phyloP scores from a whole-genome alignment of 106 monocot genomes.

The Dendrobium catenatum region DNA sequence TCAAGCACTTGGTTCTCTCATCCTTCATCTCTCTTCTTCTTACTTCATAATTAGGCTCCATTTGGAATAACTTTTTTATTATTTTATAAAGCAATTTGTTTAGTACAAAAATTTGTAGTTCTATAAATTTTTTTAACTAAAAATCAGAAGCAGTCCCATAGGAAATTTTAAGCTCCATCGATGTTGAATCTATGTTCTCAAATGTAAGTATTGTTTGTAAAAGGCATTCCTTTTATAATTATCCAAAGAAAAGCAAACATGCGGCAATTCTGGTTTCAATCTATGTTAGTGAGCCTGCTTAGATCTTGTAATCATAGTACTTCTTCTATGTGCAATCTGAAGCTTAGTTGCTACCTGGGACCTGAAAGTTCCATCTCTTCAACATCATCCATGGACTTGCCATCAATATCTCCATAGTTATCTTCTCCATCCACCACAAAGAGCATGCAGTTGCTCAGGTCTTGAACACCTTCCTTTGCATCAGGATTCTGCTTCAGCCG shows the following conservation, averaged over 20 bases:
- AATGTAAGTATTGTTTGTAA: background rate
- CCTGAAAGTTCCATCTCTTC: conserved; percentile 81
- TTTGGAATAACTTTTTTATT: no score
- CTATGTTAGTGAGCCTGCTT: background rate
- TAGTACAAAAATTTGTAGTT: no score
- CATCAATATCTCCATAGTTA: conserved; percentile 1
- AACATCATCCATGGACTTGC: conserved; percentile 33
- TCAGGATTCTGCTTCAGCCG: background rate
- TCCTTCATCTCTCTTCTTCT: no score
- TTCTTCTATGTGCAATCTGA: background rate
- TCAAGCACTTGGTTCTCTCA: no score
- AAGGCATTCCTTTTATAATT: background rate
- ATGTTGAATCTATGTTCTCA: no score
- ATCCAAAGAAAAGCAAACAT: background rate
- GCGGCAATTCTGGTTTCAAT: background rate
- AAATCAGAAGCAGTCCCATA: no score
- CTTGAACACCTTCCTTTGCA: background rate
- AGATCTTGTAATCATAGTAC: background rate
- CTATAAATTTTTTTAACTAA: no score
- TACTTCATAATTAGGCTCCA: no score
- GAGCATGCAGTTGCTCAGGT: background rate
- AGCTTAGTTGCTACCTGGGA: conserved; percentile 24
- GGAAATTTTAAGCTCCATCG: no score
- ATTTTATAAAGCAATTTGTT: no score
- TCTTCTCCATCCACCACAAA: conserved; percentile 6